Conservation (phyloP, 208 protist genomes). For the Leishmania aethiopica region DNA sequence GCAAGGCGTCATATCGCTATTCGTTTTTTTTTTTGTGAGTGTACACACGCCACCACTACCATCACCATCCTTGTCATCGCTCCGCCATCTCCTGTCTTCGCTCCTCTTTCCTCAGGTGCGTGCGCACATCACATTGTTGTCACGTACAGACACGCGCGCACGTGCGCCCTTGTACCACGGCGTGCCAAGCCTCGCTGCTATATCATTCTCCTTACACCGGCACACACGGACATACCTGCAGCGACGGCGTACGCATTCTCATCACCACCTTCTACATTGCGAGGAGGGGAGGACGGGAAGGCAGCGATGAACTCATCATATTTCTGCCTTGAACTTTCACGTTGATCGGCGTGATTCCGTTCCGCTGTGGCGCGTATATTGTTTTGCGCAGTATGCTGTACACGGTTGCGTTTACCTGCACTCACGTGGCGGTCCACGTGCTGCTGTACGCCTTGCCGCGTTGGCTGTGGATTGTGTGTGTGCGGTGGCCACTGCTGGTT, state of each 20-base stretch:
- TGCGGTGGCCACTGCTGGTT: slow-evolving; percentile 31
- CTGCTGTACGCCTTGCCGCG: slow-evolving; percentile 37
- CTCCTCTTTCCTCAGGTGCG: neutral
- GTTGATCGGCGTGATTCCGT: neutral
- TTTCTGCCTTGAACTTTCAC: neutral
- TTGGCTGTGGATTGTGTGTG: slow-evolving; percentile 26
- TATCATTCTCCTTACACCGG: neutral
- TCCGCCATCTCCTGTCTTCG: neutral
- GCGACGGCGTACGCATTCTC: neutral
- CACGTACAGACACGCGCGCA: neutral
- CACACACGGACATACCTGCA: neutral
- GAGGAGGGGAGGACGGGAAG: neutral
- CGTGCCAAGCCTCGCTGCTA: neutral
- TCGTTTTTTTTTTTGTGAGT: neutral
- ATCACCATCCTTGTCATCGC: no score
- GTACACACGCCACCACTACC: neutral
- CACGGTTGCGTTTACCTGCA: slow-evolving; percentile 13
- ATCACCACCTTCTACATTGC: neutral
- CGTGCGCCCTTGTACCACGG: neutral
- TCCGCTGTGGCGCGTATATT: no score
- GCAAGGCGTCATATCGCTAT: neutral
- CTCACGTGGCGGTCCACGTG: slow-evolving; percentile 31
- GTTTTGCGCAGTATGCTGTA: slow-evolving; percentile 11
- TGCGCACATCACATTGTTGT: neutral
- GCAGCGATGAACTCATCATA: neutral